phyloP scores from a whole-genome alignment of 2,329 filamentous ascomycete species.

The Colletotrichum sp. region DNA sequence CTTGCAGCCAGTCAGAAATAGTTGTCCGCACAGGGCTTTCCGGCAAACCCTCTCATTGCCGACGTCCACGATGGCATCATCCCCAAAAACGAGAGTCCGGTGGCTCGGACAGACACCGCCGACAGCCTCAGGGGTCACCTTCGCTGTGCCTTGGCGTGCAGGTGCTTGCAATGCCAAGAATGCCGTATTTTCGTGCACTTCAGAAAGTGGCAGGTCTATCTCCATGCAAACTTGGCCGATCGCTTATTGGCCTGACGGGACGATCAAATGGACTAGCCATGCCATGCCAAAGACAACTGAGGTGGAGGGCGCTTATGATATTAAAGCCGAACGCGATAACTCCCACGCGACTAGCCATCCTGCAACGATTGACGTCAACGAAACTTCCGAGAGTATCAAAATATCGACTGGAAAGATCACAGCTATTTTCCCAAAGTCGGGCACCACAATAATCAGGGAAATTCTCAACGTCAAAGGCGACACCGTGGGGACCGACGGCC shows the following conservation, averaged over 20 bases:
- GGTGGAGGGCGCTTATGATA: not conserved
- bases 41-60: not conserved
- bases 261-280: constrained; percentile 67
- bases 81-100: not conserved
- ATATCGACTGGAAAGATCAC: constrained; percentile 51
- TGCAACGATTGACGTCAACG: constrained; percentile 33
- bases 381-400: constrained; percentile 30
- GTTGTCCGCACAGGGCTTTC: not conserved
- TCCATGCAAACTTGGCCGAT: constrained; percentile 59
- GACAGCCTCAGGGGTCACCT: not conserved
- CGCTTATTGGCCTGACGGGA: constrained; percentile 65
- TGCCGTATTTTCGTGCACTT: not conserved
- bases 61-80: not conserved
- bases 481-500: constrained; percentile 49
- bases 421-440: constrained; percentile 46
- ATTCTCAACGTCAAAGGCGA: constrained; percentile 46
- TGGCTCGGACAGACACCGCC: not conserved
- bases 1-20: not conserved
- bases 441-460: constrained; percentile 40
- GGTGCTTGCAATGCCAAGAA: not conserved
- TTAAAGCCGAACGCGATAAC: constrained; percentile 29
- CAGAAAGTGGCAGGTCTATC: not conserved
- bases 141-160: not conserved
- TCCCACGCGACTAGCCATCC: constrained; percentile 43
- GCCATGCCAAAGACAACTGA: constrained; percentile 42